Base-by-base conservation (phyloP, 2,329 filamentous ascomycete species). In the Coniochaeta sp. region DNA sequence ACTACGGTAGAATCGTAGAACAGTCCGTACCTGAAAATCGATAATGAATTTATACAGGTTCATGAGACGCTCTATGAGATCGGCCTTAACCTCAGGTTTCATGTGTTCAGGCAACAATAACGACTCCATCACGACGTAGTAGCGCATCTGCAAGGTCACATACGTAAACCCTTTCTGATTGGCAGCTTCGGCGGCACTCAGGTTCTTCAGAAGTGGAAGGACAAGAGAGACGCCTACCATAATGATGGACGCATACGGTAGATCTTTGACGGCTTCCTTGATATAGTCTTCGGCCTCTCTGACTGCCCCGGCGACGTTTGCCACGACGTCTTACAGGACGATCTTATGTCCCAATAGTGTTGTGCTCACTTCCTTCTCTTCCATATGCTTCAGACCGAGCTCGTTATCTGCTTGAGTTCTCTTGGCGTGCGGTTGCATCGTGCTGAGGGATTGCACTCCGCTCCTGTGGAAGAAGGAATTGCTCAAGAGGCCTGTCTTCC, bases 151-250 rank as follows among this genome's bases (percentile, higher is more conserved):
- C 9, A 67, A 61, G 5, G 69, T 71, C 24, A 74, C 70, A 40
- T 74, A 73, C 14, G 60, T 61, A 33, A 77, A 71, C 0, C 74
- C 73, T 11, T 70, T 62, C 1, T 43, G 34, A 57, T 72, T 73
- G 12, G 70, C 72, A 47, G 67, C 66, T 0, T 70, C 63, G 11
- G 66, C 71, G 1, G 64, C 63, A 8, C 19, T 60, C 5, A 68
- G 69, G 52, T 71, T 72, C 8, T 65, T 72, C 44, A 76, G 66
- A 3, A 76, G 65, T 0, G 73, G 72, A 1, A 76, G 67, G 47
- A 75, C 54, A 19, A 74, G 57, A 63, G 67, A 73, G 63, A 76
- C 70, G 64, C 75, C 76, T 3, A 68, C 68, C 70, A 69, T 71
- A 2, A 61, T 68, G 8, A 72, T 58, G 6, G 71, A 72, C 19